phyloP scores from a whole-genome alignment of 768 basidiomycete species.

The Neoboletus magnificus region DNA sequence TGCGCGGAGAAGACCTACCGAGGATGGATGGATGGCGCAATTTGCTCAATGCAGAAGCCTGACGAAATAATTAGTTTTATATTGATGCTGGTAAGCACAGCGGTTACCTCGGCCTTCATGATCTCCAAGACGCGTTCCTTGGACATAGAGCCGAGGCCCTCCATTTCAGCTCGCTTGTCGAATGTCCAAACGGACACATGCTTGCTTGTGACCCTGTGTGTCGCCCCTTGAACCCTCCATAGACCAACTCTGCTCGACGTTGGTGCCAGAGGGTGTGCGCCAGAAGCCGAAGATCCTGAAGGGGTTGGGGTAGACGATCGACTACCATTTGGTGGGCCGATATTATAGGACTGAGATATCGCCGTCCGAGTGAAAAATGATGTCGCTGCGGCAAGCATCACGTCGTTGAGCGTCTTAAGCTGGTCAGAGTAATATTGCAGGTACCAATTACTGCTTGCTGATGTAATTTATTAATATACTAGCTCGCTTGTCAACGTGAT shows the following conservation, averaged over 20 bases:
- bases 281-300: conserved; percentile 29
- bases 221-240: conserved; percentile 86
- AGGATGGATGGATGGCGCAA: conserved; percentile 92
- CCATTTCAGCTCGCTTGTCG: conserved; percentile 81
- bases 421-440: neutral
- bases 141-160: conserved; percentile 58
- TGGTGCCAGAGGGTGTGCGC: conserved; percentile 41
- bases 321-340: conserved; percentile 42
- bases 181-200: conserved; percentile 91
- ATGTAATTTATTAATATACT: conserved; percentile 8
- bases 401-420: neutral
- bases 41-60: conserved; percentile 82
- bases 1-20: conserved; percentile 43
- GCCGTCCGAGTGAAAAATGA: conserved; percentile 80
- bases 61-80: conserved; percentile 7
- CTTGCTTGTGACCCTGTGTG: conserved; percentile 87
- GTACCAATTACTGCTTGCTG: neutral
- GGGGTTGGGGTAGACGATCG: conserved; percentile 38
- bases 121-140: conserved; percentile 79
- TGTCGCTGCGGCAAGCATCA: conserved; percentile 77
- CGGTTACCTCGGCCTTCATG: conserved; percentile 81
- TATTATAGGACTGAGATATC: conserved; percentile 77
- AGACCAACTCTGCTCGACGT: conserved; percentile 62
- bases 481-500: neutral
- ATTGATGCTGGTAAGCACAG: conserved; percentile 6